Evolutionary conservation across 2,329 filamentous ascomycete genomes (phyloP), one percentile per base, ranked within the genome.

Genomic region (Chaetomium sp.): DNA sequence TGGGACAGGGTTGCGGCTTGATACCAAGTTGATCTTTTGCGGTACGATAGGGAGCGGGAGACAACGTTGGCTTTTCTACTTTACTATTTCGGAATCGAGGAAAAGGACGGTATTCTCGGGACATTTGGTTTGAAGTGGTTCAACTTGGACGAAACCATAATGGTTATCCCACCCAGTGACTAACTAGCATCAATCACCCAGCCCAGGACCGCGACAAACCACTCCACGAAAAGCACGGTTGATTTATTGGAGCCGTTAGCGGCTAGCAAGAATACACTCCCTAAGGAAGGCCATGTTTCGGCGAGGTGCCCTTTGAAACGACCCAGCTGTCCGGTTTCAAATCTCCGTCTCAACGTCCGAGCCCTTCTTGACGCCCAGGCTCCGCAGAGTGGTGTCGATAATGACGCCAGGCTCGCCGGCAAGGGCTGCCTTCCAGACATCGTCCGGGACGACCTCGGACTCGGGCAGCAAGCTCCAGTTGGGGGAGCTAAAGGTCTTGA

Each of bases 401-500:
- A 85, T 85, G 71, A 84, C 79, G 1, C 84, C 84, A 5, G 85
- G 85, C 58, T 84, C 84, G 9, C 89, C 89, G 10, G 84, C 84
- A 12, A 93, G 85, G 12, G 87, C 81, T 35, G 85, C 83, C 57
- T 81, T 85, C 93, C 93, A 97, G 0, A 90, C 79, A 1, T 84
- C 80, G 1, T 89, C 85, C 0, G 78, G 70, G 13, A 94, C 78
- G 27, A 83, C 83, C 62, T 88, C 79, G 1, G 81, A 80, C 60
- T 87, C 83, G 1, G 85, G 80, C 25, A 98, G 71, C 2, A 92
- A 77, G 38, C 81, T 85, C 92, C 94, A 99, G 74, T 99, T 93
- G 2, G 95, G 95, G 74, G 92, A 97, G 33, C 87, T 86, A 64
- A 91, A 92, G 19, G 85, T 83, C 76, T 93, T 96, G 68, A 97